Base-by-base conservation (phyloP, 495 filamentous ascomycete genomes). In the Talaromyces proteolyticus region DNA sequence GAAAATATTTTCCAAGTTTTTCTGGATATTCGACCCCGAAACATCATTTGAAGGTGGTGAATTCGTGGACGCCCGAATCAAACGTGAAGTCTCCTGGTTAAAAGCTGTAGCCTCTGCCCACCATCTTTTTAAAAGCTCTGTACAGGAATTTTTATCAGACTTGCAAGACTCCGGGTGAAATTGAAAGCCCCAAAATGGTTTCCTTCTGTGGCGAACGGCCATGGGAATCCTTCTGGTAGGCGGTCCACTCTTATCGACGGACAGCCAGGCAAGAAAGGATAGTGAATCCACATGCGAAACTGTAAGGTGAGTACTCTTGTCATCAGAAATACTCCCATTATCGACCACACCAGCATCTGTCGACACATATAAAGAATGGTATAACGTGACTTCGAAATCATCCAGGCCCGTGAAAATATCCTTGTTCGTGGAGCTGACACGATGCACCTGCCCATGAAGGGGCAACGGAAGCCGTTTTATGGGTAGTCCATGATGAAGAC, bases 101-200 rank as follows among this genome's bases (percentile, higher is more conserved):
- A 66, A 73, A 2, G 39, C 22, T 6, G 67, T 52, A 44, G 62
- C 57, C 54, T 60, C 61, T 3, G 63, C 57, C 75, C 90, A 96
- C 88, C 91, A 98, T 53, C 87, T 89, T 40, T 65, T 57, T 21
- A 96, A 73, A 24, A 96, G 70, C 29, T 69, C 62, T 21, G 72
- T 76, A 24, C 88, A 87, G 24, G 81, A 77, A n/a, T 70, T 57
- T 44, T 80, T 80, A 4, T 75, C 64, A 11, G 93, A 95, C 59
- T 92, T 96, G 54, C 94, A 85, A 0, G 89, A 95, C 63, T 98
- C 93, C 0, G 92, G 91, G 59, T 98, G 93, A 61, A 92, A 97
- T 58, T 98, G 93, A 26, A 98, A 70, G 0, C 85, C 93, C 83
- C 85, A 95, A 55, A 92, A 94, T 4, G 93, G 93, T 56, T 84